phyloP scores from a whole-genome alignment of 345 rosid genomes.

The Raphanus raphanistrum region DNA sequence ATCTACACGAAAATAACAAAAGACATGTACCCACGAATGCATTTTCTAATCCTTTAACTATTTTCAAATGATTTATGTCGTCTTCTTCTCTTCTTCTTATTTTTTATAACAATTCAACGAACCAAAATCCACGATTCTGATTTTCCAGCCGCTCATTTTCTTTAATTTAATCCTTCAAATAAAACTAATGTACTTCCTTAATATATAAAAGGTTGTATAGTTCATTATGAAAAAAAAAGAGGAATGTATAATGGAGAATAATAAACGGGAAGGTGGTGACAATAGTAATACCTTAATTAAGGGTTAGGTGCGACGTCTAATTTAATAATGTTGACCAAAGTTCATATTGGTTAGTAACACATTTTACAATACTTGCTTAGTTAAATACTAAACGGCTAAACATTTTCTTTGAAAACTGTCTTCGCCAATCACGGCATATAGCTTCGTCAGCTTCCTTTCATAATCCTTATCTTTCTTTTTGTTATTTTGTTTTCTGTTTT shows the following conservation, averaged over 20 bases:
- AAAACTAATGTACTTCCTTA: not conserved
- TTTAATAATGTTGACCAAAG: conserved; percentile 35
- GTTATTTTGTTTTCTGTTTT: not conserved
- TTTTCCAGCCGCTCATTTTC: conserved; percentile 20
- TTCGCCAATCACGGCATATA: conserved; percentile 32
- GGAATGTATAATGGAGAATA: conserved; percentile 17
- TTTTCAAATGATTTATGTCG: not conserved
- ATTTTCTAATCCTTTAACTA: not conserved
- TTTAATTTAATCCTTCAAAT: not conserved
- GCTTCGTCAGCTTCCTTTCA: conserved; percentile 31
- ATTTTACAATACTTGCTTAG: conserved; percentile 1
- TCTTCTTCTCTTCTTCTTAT: not conserved
- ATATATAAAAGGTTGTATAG: not conserved
- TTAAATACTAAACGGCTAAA: not conserved
- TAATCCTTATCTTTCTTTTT: conserved; percentile 6
- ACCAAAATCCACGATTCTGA: conserved; percentile 33
- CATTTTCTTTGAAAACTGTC: conserved; percentile 1
- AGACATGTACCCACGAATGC: conserved; percentile 22
- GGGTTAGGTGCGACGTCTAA: conserved; percentile 39
- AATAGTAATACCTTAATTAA: conserved; percentile 37
- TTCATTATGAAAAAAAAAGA: too few species aligned
- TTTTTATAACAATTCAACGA: not conserved
- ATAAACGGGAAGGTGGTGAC: conserved; percentile 26
- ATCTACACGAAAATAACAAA: conserved; percentile 1
- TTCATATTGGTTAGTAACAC: conserved; percentile 19